Evolutionary conservation across 2,329 filamentous ascomycete genomes (phyloP), one percentile per base, ranked within the genome.

Genomic region (Helotiales sp.): DNA sequence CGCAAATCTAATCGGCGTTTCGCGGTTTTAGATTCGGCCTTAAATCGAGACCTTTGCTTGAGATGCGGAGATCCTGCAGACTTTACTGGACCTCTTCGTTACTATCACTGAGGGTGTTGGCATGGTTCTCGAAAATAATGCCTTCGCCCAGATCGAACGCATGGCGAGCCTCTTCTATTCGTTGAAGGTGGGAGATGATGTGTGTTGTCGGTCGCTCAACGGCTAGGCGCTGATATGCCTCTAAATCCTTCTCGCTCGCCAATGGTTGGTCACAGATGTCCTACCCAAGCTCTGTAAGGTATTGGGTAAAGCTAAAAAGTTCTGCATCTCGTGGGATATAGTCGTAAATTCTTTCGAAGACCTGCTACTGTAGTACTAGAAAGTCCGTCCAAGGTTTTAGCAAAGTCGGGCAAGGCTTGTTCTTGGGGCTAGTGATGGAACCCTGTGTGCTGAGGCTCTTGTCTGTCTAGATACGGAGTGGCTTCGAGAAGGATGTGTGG

Each of bases 181-280:
- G 70, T 64, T 72, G 74, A 26, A 78, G 68, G 47, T 73, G 68
- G 13, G 73, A 66, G 63, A 77, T 72, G 13, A 78, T 75, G 54
- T 75, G 62, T 24, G 68, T 71, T 63, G 71, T 73, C 63, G 75
- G 70, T 49, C 74, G 66, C 62, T 77, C 74, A 55, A 78, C 72
- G 15, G 72, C 73, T 40, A 75, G 43, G 66, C 75, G 71, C 59
- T 77, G 69, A 67, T 76, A 77, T 66, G 24, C 61, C 64, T 76
- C 72, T 6, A 77, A 71, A 61, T 77, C 77, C 61, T 72, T 67
- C 55, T 78, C 75, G 63, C 76, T 76, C 49, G 71, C 72, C 10
- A 77, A 61, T 55, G 70, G 67, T 32, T 71, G 68, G 55, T 64
- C 61, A 20, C 55, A 66, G 47, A 75, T 57, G 47, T 70, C 59